Evolutionary conservation across 257 asterid species (phyloP).

Genomic region (Penstemon eatonii): DNA sequence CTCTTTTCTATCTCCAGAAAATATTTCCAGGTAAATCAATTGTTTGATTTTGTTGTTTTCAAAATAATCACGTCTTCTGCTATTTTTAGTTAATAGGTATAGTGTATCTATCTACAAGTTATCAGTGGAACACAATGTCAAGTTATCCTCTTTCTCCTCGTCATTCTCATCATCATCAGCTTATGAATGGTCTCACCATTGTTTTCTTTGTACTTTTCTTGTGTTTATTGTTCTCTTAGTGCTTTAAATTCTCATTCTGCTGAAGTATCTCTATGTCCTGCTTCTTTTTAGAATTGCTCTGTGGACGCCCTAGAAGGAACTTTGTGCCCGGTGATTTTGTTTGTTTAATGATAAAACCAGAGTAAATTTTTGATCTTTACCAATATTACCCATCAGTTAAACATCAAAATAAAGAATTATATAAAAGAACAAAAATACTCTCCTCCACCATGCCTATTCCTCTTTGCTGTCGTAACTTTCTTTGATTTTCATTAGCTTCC

Average conservation of each 20-base stretch:
- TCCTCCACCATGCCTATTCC: too few species aligned
- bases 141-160: not conserved
- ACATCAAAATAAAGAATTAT: too few species aligned
- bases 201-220: conserved; percentile 1
- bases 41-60: conserved; percentile 17
- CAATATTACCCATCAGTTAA: too few species aligned
- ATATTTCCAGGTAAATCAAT: conserved; percentile 79
- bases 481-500: too few species aligned
- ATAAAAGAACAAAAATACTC: too few species aligned
- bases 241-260: not conserved
- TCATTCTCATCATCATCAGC: conserved; percentile 10
- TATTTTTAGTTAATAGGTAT: conserved; percentile 21
- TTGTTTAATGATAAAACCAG: too few species aligned
- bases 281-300: not conserved
- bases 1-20: conserved; percentile 89
- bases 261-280: not conserved
- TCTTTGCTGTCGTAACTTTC: too few species aligned
- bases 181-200: not conserved
- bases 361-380: too few species aligned
- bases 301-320: too few species aligned
- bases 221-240: not conserved
- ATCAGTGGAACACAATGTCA: not conserved
- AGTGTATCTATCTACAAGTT: conserved; percentile 20
- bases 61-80: conserved; percentile 8
- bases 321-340: too few species aligned